These are phyloP conservation scores for Beauveria sp. DNA, from an alignment of 2,329 filamentous ascomycete genomes.

Conservation along the genomic window DNA sequence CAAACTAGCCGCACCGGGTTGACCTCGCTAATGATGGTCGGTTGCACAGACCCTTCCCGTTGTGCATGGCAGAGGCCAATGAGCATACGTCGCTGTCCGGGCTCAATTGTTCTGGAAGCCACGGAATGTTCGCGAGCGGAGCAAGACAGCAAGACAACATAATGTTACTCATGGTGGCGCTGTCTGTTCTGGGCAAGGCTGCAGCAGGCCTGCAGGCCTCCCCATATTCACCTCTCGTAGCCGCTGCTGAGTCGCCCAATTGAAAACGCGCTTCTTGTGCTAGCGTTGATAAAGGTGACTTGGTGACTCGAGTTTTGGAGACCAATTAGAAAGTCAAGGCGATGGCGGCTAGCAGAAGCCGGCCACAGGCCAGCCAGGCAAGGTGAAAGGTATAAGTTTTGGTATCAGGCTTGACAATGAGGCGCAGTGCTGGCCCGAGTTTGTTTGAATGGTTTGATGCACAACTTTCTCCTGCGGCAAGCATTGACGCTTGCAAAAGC, in stretches of 20 bases:
- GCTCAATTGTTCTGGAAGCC: constrained; percentile 1
- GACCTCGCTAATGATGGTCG: too few relatives aligned
- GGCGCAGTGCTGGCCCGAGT: too few relatives aligned
- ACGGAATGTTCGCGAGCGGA: neutral
- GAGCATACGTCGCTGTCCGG: neutral
- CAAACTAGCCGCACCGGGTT: too few relatives aligned
- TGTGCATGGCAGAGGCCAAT: neutral
- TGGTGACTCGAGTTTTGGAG: too few relatives aligned
- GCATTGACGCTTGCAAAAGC: neutral
- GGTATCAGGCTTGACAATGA: too few relatives aligned
- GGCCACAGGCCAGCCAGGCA: neutral
- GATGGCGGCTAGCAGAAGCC: too few relatives aligned
- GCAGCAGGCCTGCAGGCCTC: neutral
- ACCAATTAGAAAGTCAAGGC: too few relatives aligned
- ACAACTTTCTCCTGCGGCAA: neutral
- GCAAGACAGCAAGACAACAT: neutral
- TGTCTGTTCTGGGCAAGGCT: neutral
- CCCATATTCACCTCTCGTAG: neutral
- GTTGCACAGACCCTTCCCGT: neutral
- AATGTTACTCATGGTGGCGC: too few relatives aligned
- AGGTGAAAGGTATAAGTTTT: neutral
- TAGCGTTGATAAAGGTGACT: too few relatives aligned
- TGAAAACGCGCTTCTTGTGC: too few relatives aligned
- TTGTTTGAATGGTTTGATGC: neutral
- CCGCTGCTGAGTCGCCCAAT: neutral